Percentiles rank a stretch among this genome's conserved stretches.
phyloP scores from a whole-genome alignment of 257 asterid species.

The Petunia secreta region DNA sequence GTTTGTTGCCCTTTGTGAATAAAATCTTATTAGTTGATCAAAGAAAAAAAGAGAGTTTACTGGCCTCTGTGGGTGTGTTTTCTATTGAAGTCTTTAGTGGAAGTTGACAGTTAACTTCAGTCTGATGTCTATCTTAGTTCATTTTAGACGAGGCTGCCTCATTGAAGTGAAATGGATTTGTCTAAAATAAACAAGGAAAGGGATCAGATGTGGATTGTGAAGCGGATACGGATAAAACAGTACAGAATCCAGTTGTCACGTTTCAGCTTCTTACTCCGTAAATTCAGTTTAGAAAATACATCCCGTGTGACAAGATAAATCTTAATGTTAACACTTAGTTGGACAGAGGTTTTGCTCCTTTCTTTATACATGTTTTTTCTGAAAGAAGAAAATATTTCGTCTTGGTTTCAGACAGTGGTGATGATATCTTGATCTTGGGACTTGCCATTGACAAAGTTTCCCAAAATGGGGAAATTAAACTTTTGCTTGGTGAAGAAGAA shows the following conservation, averaged over 20 bases:
- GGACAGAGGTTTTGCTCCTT: neutral
- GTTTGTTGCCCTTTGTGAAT: too few species aligned
- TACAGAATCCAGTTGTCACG: neutral
- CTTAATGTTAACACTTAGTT: neutral
- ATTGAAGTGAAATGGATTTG: neutral
- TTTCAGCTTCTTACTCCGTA: neutral
- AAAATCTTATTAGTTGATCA: too few species aligned
- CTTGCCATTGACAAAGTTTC: constrained; percentile 73
- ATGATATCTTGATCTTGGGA: constrained; percentile 77
- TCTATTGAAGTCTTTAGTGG: constrained; percentile 2
- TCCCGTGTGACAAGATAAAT: neutral
- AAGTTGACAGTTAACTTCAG: neutral
- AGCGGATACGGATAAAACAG: neutral
- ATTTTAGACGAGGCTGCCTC: neutral
- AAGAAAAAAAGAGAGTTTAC: neutral
- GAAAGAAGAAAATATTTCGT: neutral
- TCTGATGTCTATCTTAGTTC: neutral
- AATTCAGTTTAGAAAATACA: neutral
- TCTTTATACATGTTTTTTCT: constrained; percentile 11
- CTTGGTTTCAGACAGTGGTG: constrained; percentile 63
- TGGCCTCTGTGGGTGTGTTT: neutral
- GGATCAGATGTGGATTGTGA: neutral
- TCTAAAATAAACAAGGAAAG: neutral
- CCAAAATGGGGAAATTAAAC: constrained; percentile 54
- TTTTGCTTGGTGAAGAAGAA: constrained; percentile 69